A percentile compares a stretch with the other conserved stretches of the same genome.
phyloP scores from a whole-genome alignment of 1,284 basidiomycete genomes.

The Cutaneotrichosporon sp. region DNA sequence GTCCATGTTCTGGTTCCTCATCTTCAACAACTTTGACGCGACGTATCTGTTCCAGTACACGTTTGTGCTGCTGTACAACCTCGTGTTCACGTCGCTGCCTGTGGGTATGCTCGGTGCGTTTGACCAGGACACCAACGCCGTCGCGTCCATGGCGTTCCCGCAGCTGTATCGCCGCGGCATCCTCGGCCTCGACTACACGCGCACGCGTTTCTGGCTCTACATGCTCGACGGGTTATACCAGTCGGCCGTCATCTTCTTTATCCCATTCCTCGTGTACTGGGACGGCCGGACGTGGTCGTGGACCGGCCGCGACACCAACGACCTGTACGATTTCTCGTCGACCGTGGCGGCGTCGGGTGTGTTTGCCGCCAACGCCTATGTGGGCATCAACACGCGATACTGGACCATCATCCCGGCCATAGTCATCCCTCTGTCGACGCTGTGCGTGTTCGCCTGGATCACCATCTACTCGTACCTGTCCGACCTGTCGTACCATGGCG shows the following conservation, averaged over 20 bases:
- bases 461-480: constrained; percentile 72
- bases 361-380: constrained; percentile 77
- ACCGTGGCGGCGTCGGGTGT: constrained; percentile 83
- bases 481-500: constrained; percentile 65
- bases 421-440: constrained; percentile 68
- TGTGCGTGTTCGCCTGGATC: constrained; percentile 78
- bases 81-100: constrained; percentile 88
- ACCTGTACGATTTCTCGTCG: constrained; percentile 84
- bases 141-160: constrained; percentile 83
- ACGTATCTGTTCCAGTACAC: constrained; percentile 96
- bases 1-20: constrained; percentile 89
- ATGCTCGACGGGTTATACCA: constrained; percentile 94
- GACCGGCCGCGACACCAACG: constrained; percentile 69
- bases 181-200: constrained; percentile 85
- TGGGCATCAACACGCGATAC: constrained; percentile 81
- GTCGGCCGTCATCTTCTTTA: constrained; percentile 81
- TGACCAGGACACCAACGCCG: constrained; percentile 91
- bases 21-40: constrained; percentile 80
- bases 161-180: constrained; percentile 92
- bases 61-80: constrained; percentile 82
- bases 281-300: constrained; percentile 58
- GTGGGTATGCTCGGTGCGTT: constrained; percentile 89
- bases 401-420: constrained; percentile 85
- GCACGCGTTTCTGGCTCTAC: constrained; percentile 86
- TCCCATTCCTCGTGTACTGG: constrained; percentile 76